phyloP scores from a whole-genome alignment of 257 asterid species.

The Apocynum venetum region DNA sequence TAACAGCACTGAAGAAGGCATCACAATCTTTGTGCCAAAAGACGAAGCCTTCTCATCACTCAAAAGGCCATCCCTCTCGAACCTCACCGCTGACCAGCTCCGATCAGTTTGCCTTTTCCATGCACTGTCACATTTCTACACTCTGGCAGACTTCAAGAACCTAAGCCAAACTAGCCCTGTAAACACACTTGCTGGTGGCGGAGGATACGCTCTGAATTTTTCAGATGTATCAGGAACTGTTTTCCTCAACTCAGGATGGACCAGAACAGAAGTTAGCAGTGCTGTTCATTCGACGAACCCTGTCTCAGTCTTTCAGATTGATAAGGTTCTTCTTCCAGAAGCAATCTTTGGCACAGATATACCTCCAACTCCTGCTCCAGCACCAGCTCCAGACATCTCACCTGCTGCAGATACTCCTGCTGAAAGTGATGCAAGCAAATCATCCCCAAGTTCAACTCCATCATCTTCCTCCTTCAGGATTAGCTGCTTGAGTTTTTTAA shows the following conservation, averaged over 20 bases:
- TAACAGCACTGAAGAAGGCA: slow-evolving; percentile 64
- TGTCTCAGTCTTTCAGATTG: slow-evolving; percentile 66
- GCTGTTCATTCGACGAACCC: slow-evolving; percentile 72
- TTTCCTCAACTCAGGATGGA: slow-evolving; percentile 64
- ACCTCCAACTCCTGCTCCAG: slow-evolving; percentile 82
- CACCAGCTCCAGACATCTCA: slow-evolving; percentile 58
- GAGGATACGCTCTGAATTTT: slow-evolving; percentile 45
- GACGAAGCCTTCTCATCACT: slow-evolving; percentile 54
- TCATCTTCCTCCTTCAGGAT: slow-evolving; percentile 35
- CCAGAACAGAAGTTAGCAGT: slow-evolving; percentile 57
- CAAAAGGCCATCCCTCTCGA: slow-evolving; percentile 47
- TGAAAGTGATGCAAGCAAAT: slow-evolving; percentile 23
- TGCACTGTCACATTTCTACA: slow-evolving; percentile 66
- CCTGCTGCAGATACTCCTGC: slow-evolving; percentile 59
- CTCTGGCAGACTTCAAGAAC: slow-evolving; percentile 62
- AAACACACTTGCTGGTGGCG: slow-evolving; percentile 57
- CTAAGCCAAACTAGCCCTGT: slow-evolving; percentile 69
- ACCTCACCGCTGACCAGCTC: slow-evolving; percentile 66
- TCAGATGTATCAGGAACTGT: slow-evolving; percentile 61
- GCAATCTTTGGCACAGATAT: slow-evolving; percentile 80
- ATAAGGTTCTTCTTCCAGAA: slow-evolving; percentile 61
- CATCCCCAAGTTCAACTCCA: slow-evolving; percentile 37
- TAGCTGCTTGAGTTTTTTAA: slow-evolving; percentile 24
- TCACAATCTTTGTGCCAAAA: slow-evolving; percentile 72
- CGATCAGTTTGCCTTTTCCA: slow-evolving; percentile 65